A percentile compares a stretch with the other conserved stretches of the same genome.
These are phyloP conservation scores for Tetragonia tetragonoides DNA, from an alignment of 148 eudicot genomes.

Conservation along the genomic window DNA sequence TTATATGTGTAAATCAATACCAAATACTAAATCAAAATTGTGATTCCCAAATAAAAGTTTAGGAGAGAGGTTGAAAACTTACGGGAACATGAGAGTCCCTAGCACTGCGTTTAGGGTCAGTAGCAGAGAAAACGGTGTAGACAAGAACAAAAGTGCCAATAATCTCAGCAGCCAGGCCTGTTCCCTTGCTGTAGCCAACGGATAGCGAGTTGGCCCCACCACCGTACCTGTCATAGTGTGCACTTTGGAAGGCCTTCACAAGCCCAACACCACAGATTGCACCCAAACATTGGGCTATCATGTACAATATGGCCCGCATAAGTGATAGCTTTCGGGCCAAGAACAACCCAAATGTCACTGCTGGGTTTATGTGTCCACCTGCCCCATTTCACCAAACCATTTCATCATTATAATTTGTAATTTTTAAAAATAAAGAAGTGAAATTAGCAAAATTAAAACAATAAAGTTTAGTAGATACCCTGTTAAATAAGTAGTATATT, in stretches of 20 bases:
- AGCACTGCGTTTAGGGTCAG: constrained; percentile 49
- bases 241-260: constrained; percentile 41
- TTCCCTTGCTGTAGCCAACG: constrained; percentile 36
- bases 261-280: constrained; percentile 45
- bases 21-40: too few relatives aligned
- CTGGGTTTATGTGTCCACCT: constrained; percentile 40
- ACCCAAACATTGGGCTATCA: constrained; percentile 46
- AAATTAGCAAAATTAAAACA: too few relatives aligned
- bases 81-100: constrained; percentile 54
- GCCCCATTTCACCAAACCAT: neutral
- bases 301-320: constrained; percentile 37
- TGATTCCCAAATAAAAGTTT: too few relatives aligned
- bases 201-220: constrained; percentile 41
- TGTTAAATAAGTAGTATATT: too few relatives aligned
- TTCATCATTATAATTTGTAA: neutral
- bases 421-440: too few relatives aligned
- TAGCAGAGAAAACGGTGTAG: constrained; percentile 18
- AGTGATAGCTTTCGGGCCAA: constrained; percentile 38
- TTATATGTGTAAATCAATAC: too few relatives aligned
- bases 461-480: too few relatives aligned
- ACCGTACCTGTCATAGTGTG: constrained; percentile 28
- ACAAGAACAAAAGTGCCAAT: constrained; percentile 2
- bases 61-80: constrained; percentile 7
- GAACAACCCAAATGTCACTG: constrained; percentile 23
- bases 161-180: constrained; percentile 38